These are phyloP conservation scores for Dimocarpus longan DNA, from an alignment of 345 rosid species.

Conservation along the genomic window DNA sequence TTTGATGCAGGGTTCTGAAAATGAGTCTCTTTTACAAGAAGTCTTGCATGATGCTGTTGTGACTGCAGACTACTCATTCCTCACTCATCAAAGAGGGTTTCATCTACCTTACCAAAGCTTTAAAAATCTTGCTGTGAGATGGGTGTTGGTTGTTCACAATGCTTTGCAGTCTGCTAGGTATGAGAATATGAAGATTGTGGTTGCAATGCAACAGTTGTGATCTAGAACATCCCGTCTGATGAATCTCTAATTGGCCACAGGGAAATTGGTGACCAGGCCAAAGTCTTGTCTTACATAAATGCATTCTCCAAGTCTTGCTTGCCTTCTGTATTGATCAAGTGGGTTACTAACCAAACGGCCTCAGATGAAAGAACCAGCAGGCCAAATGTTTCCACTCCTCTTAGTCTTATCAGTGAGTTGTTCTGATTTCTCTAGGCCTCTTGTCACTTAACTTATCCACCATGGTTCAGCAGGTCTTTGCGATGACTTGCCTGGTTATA, in stretches of 20 bases:
- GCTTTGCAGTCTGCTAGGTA: slow-evolving; percentile 54
- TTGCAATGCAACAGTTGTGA: slow-evolving; percentile 5
- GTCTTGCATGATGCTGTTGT: slow-evolving; percentile 54
- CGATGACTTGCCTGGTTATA: background rate
- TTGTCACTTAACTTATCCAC: slow-evolving; percentile 5
- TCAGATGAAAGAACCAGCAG: slow-evolving; percentile 36
- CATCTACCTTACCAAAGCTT: slow-evolving; percentile 32
- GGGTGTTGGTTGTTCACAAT: slow-evolving; percentile 59
- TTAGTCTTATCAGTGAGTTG: slow-evolving; percentile 65
- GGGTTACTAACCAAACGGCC: slow-evolving; percentile 53
- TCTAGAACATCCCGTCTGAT: slow-evolving; percentile 18
- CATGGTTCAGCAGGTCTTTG: slow-evolving; percentile 10
- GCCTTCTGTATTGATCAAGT: slow-evolving; percentile 51
- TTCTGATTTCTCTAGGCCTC: slow-evolving; percentile 21
- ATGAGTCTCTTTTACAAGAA: slow-evolving; percentile 48
- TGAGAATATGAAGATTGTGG: slow-evolving; percentile 21
- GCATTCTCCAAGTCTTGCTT: slow-evolving; percentile 53
- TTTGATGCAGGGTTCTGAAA: slow-evolving; percentile 52
- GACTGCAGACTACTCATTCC: slow-evolving; percentile 46
- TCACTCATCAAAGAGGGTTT: slow-evolving; percentile 40
- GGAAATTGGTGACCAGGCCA: slow-evolving; percentile 49
- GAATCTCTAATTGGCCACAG: slow-evolving; percentile 42
- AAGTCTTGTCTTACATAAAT: slow-evolving; percentile 41
- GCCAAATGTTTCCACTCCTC: slow-evolving; percentile 43
- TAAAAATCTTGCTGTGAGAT: slow-evolving; percentile 55